Conservation (phyloP, 352 stramenopile genomes). For the Phytophthora ohioensis region DNA sequence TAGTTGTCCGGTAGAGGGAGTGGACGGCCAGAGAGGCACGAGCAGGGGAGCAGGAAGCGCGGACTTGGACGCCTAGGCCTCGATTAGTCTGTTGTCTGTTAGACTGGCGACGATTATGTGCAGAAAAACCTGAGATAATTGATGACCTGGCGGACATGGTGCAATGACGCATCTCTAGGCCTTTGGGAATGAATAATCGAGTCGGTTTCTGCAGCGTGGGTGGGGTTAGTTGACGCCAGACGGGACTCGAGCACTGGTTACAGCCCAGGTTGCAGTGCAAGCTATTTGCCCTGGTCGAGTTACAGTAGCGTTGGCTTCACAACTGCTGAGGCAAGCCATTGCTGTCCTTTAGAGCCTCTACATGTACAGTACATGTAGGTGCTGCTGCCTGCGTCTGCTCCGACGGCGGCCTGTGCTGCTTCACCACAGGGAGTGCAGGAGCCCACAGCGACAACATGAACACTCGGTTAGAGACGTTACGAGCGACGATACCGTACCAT, state of each 20-base stretch:
- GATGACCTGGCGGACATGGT: neutral
- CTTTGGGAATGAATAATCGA: slow-evolving; percentile 34
- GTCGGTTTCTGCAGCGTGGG: slow-evolving; percentile 34
- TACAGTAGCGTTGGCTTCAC: neutral
- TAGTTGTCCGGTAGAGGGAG: slow-evolving; percentile 5
- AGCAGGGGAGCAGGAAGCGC: slow-evolving; percentile 8
- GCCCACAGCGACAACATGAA: slow-evolving; percentile 18
- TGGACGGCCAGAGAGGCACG: slow-evolving; percentile 3
- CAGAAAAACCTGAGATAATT: slow-evolving; percentile 10
- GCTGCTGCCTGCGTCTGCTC: slow-evolving; percentile 5
- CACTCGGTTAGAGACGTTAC: slow-evolving; percentile 1
- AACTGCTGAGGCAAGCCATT: too few relatives aligned
- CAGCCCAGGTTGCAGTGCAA: too few relatives aligned
- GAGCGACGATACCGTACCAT: neutral
- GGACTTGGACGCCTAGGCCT: slow-evolving; percentile 10
- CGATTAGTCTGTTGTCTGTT: slow-evolving; percentile 15
- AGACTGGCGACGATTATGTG: slow-evolving; percentile 22
- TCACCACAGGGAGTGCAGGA: neutral
- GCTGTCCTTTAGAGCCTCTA: too few relatives aligned
- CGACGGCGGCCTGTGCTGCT: neutral
- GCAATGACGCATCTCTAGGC: neutral
- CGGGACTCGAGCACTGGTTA: neutral
- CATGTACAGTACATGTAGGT: neutral
- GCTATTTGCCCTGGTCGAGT: neutral
- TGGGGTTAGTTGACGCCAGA: slow-evolving; percentile 19